These are phyloP conservation scores for Fragaria iinumae DNA, from an alignment of 306 rosid species.

Conservation along the genomic window DNA sequence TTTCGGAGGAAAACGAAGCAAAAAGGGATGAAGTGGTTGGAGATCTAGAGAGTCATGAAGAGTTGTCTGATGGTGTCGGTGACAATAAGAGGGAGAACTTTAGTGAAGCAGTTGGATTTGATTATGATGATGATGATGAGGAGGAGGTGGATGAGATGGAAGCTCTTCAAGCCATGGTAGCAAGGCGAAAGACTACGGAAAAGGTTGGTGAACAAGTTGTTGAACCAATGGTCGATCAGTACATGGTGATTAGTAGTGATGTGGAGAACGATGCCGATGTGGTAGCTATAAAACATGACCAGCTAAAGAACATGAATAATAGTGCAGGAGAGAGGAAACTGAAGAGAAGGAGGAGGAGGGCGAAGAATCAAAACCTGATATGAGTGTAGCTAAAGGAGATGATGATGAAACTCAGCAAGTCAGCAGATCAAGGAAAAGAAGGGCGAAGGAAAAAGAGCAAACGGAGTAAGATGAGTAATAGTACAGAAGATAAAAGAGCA, in stretches of 20 bases:
- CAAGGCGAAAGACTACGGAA: neutral
- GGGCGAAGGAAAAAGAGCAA: too few relatives aligned
- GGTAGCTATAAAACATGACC: neutral
- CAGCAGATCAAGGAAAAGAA: too few relatives aligned
- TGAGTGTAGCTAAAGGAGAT: neutral
- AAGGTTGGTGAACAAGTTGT: neutral
- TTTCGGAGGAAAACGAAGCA: neutral
- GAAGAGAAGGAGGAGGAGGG: neutral
- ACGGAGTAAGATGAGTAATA: too few relatives aligned
- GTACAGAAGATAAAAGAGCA: too few relatives aligned
- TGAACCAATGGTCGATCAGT: neutral
- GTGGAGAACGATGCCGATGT: neutral
- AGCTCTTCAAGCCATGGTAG: neutral
- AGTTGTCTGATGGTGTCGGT: neutral
- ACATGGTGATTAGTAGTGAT: neutral
- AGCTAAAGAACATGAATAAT: neutral
- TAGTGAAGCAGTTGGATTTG: neutral
- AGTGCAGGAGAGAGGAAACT: neutral
- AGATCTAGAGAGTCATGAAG: neutral
- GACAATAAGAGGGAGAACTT: neutral
- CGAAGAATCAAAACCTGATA: neutral
- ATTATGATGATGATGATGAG: too few relatives aligned
- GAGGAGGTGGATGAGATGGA: neutral
- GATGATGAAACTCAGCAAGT: neutral
- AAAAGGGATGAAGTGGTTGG: neutral